Percentiles rank a stretch among this genome's conserved stretches.
Evolutionary conservation across 352 stramenopile species (phyloP).

Genomic region (Phytophthora meadii): DNA sequence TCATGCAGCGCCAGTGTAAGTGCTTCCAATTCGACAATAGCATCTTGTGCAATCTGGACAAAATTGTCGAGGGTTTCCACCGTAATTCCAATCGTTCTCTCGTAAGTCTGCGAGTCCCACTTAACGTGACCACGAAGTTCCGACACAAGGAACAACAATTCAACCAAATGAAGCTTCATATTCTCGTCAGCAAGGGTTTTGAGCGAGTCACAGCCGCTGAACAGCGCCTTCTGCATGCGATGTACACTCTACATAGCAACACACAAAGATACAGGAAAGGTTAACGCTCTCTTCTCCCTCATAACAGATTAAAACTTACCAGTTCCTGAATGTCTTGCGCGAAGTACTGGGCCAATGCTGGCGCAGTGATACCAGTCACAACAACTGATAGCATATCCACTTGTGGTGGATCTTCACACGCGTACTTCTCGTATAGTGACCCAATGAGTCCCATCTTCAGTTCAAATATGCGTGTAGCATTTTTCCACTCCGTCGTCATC

Average conservation of each 20-base stretch:
- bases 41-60: slow-evolving; percentile 36
- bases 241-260: slow-evolving; percentile 48
- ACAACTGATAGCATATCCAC: slow-evolving; percentile 77
- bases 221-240: slow-evolving; percentile 64
- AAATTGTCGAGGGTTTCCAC: slow-evolving; percentile 45
- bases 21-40: slow-evolving; percentile 53
- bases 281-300: neutral
- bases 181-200: slow-evolving; percentile 35
- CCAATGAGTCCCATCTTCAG: slow-evolving; percentile 80
- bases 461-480: slow-evolving; percentile 77
- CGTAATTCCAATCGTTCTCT: slow-evolving; percentile 46
- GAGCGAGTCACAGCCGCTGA: slow-evolving; percentile 52
- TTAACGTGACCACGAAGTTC: slow-evolving; percentile 61
- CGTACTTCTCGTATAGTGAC: slow-evolving; percentile 84
- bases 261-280: slow-evolving; percentile 1
- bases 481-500: slow-evolving; percentile 76
- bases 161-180: slow-evolving; percentile 48
- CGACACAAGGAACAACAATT: slow-evolving; percentile 55
- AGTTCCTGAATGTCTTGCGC: slow-evolving; percentile 86
- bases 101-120: slow-evolving; percentile 49
- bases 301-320: slow-evolving; percentile 39
- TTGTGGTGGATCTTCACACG: slow-evolving; percentile 62
- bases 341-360: slow-evolving; percentile 79
- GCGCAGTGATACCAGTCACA: slow-evolving; percentile 63
- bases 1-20: slow-evolving; percentile 56